Percentiles rank a stretch among this genome's conserved stretches.
Evolutionary conservation across 2,329 filamentous ascomycete genomes (phyloP).

Genomic region (Fusarium tanahbumbuense): DNA sequence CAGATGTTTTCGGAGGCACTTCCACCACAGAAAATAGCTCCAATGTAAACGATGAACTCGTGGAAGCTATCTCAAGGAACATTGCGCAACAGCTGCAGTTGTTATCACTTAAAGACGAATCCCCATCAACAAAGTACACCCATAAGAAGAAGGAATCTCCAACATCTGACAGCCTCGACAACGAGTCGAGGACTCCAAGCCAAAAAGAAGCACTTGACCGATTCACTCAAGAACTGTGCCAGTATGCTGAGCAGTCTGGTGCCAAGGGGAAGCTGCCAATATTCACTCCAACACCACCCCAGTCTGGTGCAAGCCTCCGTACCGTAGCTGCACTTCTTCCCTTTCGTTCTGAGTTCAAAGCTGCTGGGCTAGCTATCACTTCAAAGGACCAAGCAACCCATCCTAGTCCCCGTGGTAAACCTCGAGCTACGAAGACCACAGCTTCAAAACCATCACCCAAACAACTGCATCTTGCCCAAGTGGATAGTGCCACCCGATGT

Average conservation of each 20-base stretch:
- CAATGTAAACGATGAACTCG: conserved; percentile 54
- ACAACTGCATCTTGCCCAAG: conserved; percentile 36
- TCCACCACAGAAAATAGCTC: conserved; percentile 45
- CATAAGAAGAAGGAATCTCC: neutral
- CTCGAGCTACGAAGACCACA: conserved; percentile 14
- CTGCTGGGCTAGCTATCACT: conserved; percentile 67
- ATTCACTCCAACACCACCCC: conserved; percentile 55
- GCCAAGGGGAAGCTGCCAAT: conserved; percentile 53
- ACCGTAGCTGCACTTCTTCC: conserved; percentile 66
- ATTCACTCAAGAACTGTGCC: conserved; percentile 49
- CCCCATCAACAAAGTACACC: neutral
- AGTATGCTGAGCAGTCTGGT: conserved; percentile 51
- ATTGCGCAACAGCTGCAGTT: conserved; percentile 59
- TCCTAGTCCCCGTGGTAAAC: conserved; percentile 17
- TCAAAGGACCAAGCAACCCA: conserved; percentile 58
- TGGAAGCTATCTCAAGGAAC: conserved; percentile 59
- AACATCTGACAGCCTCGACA: conserved; percentile 10
- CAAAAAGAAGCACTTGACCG: conserved; percentile 56
- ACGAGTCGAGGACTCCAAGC: conserved; percentile 57
- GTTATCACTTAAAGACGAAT: conserved; percentile 47
- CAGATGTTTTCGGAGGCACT: conserved; percentile 25
- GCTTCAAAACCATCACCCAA: neutral
- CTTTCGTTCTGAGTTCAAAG: conserved; percentile 64
- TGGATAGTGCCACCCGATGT: conserved; percentile 48
- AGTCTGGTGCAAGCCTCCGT: conserved; percentile 58